Percentiles rank a stretch among this genome's conserved stretches.
phyloP scores from a whole-genome alignment of 2,329 filamentous ascomycete species.

The Hymenoscyphus albidus region DNA sequence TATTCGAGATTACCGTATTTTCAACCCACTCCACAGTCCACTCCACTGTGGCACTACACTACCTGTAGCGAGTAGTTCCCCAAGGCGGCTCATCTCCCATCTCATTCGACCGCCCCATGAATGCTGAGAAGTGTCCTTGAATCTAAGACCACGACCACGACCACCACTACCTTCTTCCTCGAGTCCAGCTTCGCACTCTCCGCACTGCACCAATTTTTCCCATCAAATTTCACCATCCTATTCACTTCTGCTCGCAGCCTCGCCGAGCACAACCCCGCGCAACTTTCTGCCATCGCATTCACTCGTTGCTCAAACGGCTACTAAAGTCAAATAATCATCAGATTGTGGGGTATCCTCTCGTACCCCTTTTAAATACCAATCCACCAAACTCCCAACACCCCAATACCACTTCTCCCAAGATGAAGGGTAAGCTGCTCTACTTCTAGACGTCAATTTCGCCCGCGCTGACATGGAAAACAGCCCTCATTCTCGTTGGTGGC shows the following conservation, averaged over 20 bases:
- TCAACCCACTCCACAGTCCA: neutral
- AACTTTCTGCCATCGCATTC: neutral
- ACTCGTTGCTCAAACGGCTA: neutral
- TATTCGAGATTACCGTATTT: neutral
- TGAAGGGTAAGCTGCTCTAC: constrained; percentile 4
- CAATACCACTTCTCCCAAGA: constrained; percentile 5
- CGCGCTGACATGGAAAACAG: constrained; percentile 44
- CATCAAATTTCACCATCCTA: neutral
- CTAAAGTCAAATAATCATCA: neutral
- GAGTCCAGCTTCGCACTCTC: neutral
- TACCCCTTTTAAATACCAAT: constrained; percentile 6
- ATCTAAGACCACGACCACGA: neutral
- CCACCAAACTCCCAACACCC: neutral
- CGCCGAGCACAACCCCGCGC: neutral
- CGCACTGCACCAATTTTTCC: neutral
- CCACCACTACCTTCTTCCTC: neutral
- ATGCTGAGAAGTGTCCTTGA: constrained; percentile 6
- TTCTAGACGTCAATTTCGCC: neutral
- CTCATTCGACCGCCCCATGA: neutral
- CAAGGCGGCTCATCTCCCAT: neutral
- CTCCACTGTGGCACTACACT: neutral
- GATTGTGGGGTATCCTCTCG: constrained; percentile 7
- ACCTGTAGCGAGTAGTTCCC: neutral
- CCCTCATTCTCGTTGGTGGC: constrained; percentile 97
- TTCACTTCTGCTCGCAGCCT: neutral